Conservation (phyloP, 352 stramenopile species). For the Plasmopara viticola region DNA sequence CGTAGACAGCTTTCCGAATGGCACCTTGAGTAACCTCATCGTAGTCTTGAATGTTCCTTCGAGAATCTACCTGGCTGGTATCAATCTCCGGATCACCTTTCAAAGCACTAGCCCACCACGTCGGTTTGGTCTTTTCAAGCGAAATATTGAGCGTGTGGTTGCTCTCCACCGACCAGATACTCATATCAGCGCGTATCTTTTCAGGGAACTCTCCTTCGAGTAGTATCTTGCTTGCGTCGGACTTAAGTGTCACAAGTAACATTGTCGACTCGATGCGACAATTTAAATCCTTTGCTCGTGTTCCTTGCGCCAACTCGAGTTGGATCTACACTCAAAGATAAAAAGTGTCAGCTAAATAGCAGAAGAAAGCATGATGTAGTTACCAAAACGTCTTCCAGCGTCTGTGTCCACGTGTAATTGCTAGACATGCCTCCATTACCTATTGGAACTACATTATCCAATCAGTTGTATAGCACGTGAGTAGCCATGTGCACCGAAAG, state of each 20-base stretch:
- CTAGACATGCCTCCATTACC: constrained; percentile 85
- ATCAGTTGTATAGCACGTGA: constrained; percentile 1
- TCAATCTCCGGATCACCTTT: constrained; percentile 94
- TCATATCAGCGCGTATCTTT: constrained; percentile 94
- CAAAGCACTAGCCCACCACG: constrained; percentile 96
- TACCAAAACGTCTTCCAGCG: constrained; percentile 91
- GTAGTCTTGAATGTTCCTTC: constrained; percentile 94
- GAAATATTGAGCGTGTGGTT: constrained; percentile 74
- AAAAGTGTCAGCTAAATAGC: constrained; percentile 1
- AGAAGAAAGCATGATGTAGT: constrained; percentile 6
- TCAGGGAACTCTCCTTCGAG: constrained; percentile 88
- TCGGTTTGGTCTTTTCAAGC: constrained; percentile 95
- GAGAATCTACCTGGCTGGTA: constrained; percentile 94
- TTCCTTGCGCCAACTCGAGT: constrained; percentile 84
- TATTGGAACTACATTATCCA: constrained; percentile 56
- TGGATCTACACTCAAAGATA: constrained; percentile 44
- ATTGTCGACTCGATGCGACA: constrained; percentile 85
- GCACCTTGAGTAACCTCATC: constrained; percentile 95
- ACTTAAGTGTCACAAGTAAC: constrained; percentile 82
- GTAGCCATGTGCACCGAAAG: not conserved
- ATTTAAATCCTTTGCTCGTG: constrained; percentile 87
- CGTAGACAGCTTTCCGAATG: constrained; percentile 98
- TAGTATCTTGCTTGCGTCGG: constrained; percentile 18
- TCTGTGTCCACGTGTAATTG: constrained; percentile 98
- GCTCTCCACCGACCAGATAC: constrained; percentile 93